Percentiles rank a stretch among this genome's conserved stretches.
Conservation (phyloP, 1,284 basidiomycete genomes). For the Trichosporon sp. region DNA sequence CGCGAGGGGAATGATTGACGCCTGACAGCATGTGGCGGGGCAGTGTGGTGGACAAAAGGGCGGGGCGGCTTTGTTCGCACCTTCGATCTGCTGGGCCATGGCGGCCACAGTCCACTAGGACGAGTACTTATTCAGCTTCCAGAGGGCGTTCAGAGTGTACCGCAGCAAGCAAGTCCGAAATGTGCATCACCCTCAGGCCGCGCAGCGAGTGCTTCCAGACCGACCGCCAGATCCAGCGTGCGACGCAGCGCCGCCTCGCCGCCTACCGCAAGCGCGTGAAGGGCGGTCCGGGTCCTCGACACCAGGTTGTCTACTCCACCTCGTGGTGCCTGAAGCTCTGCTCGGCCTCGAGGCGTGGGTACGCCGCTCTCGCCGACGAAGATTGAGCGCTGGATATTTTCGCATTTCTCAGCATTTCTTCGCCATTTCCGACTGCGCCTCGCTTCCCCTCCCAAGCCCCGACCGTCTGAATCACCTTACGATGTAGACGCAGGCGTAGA, state of each 20-base stretch:
- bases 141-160: no score
- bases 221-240: neutral
- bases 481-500: no score
- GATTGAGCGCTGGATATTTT: neutral
- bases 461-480: no score
- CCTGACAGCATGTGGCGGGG: neutral
- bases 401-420: neutral
- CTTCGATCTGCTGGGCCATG: neutral
- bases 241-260: neutral
- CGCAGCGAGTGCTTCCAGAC: neutral
- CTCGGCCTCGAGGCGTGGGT: neutral
- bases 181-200: neutral
- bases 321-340: neutral
- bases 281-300: no score
- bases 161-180: neutral
- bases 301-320: neutral
- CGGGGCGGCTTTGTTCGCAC: neutral
- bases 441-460: no score
- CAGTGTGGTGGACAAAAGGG: neutral
- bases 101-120: no score
- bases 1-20: neutral
- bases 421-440: no score
- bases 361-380: no score
- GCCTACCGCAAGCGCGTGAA: neutral
- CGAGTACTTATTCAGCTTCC: no score